Percentiles rank a stretch among this genome's conserved stretches.
phyloP scores from a whole-genome alignment of 2,329 filamentous ascomycete species.

The Ascochyta viciae-villosae region DNA sequence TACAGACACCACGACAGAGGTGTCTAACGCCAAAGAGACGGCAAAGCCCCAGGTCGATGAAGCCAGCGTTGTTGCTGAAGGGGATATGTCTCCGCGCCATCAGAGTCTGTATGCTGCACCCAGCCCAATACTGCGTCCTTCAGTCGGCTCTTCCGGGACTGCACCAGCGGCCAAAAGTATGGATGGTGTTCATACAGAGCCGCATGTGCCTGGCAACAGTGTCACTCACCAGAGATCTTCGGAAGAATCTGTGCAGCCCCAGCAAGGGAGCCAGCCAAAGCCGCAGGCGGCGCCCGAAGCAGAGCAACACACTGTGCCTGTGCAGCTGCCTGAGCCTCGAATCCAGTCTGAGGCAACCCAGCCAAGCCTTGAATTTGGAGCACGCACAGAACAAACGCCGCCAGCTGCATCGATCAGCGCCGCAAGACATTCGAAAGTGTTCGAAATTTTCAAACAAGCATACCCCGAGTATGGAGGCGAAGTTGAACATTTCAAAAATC shows the following conservation, averaged over 20 bases:
- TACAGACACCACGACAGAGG: conserved; percentile 17
- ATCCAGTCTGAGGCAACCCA: not conserved
- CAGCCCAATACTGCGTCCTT: conserved; percentile 6
- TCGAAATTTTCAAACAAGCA: conserved; percentile 37
- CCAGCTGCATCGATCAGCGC: not conserved
- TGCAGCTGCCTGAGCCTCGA: not conserved
- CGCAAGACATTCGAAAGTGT: conserved; percentile 18
- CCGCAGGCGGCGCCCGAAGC: not conserved
- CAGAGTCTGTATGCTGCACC: conserved; percentile 27
- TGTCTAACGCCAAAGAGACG: not conserved
- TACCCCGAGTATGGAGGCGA: conserved; percentile 48
- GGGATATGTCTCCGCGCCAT: conserved; percentile 29
- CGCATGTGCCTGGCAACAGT: not conserved
- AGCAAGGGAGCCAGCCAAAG: not conserved
- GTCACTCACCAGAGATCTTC: not conserved
- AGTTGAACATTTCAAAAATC: conserved; percentile 40
- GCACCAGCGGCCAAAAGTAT: not conserved
- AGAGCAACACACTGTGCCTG: not conserved
- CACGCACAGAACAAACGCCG: not conserved
- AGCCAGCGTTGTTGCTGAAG: not conserved
- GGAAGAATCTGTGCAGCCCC: not conserved
- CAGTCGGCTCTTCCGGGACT: not conserved
- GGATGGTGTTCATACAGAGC: not conserved
- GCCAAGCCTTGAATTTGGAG: not conserved
- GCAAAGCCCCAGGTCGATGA: not conserved